Conservation (phyloP, 2,329 filamentous ascomycete genomes). For the Phaeosphaeriaceae sp. region DNA sequence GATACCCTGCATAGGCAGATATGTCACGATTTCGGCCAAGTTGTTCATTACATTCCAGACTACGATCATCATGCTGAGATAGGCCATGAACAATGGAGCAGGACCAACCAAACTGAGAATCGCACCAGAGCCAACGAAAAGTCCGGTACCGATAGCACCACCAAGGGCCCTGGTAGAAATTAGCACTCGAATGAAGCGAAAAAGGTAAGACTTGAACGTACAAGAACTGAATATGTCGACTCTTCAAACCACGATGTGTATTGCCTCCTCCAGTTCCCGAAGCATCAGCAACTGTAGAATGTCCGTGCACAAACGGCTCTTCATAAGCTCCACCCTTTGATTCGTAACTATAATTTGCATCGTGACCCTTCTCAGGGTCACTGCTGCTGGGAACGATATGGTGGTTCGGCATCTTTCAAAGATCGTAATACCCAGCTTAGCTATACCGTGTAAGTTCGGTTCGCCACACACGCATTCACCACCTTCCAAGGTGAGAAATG, state of each 20-base stretch:
- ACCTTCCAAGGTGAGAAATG: background rate
- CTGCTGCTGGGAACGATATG: constrained; percentile 20
- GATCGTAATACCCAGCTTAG: background rate
- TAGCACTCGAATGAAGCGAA: background rate
- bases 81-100: constrained; percentile 47
- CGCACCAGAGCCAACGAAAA: constrained; percentile 45
- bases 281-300: constrained; percentile 35
- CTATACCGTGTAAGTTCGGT: constrained; percentile 1
- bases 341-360: constrained; percentile 24
- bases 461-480: background rate
- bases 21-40: constrained; percentile 50
- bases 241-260: constrained; percentile 46
- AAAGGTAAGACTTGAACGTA: constrained; percentile 16
- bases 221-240: constrained; percentile 48
- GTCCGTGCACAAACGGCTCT: constrained; percentile 34
- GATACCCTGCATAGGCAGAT: constrained; percentile 48
- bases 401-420: constrained; percentile 29
- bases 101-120: constrained; percentile 43
- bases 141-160: constrained; percentile 58
- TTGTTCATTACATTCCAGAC: constrained; percentile 51
- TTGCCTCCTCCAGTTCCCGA: constrained; percentile 36
- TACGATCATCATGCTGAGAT: constrained; percentile 47
- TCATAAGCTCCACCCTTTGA: constrained; percentile 21
- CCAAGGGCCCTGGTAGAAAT: constrained; percentile 60
- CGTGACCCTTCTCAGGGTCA: constrained; percentile 35